These are phyloP conservation scores for Didymella segeticola DNA, from an alignment of 2,329 filamentous ascomycete species.

Conservation along the genomic window DNA sequence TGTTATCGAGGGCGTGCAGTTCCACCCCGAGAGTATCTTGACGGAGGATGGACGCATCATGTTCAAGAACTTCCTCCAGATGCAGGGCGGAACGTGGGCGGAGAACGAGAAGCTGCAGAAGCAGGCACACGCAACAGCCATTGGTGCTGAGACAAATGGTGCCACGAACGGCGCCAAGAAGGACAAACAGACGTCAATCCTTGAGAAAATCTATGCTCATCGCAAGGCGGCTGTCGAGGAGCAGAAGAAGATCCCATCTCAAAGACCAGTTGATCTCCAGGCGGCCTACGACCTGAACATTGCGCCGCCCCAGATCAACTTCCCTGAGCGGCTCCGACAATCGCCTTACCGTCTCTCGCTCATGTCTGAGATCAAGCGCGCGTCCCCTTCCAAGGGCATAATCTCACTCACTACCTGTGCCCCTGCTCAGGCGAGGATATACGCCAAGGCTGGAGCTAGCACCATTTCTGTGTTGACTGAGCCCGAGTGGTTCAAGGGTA, in stretches of 20 bases:
- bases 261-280: slow-evolving; percentile 81
- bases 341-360: slow-evolving; percentile 89
- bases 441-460: slow-evolving; percentile 92
- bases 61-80: slow-evolving; percentile 88
- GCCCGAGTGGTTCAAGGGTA: slow-evolving; percentile 99
- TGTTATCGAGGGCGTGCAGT: slow-evolving; percentile 94
- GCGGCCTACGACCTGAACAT: slow-evolving; percentile 84
- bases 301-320: slow-evolving; percentile 81
- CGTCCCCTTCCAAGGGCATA: slow-evolving; percentile 93
- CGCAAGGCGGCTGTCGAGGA: slow-evolving; percentile 76
- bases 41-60: slow-evolving; percentile 87
- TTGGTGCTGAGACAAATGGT: slow-evolving; percentile 42
- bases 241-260: slow-evolving; percentile 86
- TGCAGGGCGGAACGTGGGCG: slow-evolving; percentile 90
- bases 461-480: slow-evolving; percentile 99
- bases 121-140: slow-evolving; percentile 36
- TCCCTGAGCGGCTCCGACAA: slow-evolving; percentile 78
- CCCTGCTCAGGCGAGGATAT: slow-evolving; percentile 86
- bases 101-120: slow-evolving; percentile 70
- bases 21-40: slow-evolving; percentile 96
- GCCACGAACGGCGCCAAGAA: slow-evolving; percentile 35
- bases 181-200: slow-evolving; percentile 78
- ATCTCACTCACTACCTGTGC: slow-evolving; percentile 89
- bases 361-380: slow-evolving; percentile 97
- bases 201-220: slow-evolving; percentile 88